phyloP scores from a whole-genome alignment of 495 filamentous ascomycete genomes.

The Neurospora sp. region DNA sequence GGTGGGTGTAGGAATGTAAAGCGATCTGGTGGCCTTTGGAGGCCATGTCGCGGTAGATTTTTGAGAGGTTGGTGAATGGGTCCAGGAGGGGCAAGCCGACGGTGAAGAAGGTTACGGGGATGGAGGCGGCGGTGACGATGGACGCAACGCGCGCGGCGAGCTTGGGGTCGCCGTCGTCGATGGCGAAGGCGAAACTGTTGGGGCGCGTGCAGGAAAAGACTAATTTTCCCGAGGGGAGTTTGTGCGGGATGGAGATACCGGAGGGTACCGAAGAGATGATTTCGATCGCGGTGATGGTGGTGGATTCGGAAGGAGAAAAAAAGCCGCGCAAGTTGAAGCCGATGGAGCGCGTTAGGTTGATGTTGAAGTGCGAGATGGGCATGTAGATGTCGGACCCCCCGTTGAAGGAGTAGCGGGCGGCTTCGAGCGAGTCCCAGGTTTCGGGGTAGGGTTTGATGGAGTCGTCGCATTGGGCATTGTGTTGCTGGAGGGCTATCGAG shows the following conservation, averaged over 20 bases:
- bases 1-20: conserved; percentile 65
- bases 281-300: conserved; percentile 50
- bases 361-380: conserved; percentile 61
- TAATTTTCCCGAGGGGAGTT: conserved; percentile 52
- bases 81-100: conserved; percentile 59
- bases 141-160: conserved; percentile 54
- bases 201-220: conserved; percentile 58
- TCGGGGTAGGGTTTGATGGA: conserved; percentile 55
- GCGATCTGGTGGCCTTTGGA: conserved; percentile 62
- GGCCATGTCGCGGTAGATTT: conserved; percentile 56
- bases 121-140: conserved; percentile 50
- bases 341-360: conserved; percentile 48
- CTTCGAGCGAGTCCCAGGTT: conserved; percentile 65
- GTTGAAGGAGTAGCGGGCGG: conserved; percentile 45
- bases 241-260: conserved; percentile 41
- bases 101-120: conserved; percentile 71
- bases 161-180: conserved; percentile 63
- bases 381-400: conserved; percentile 56
- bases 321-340: conserved; percentile 64
- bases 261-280: conserved; percentile 47
- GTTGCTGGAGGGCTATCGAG: conserved; percentile 60
- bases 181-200: conserved; percentile 70
- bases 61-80: conserved; percentile 46
- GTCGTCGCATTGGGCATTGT: conserved; percentile 54
- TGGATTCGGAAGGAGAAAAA: conserved; percentile 40